These are phyloP conservation scores for Microcos paniculata DNA, from an alignment of 345 rosid species.

Conservation along the genomic window DNA sequence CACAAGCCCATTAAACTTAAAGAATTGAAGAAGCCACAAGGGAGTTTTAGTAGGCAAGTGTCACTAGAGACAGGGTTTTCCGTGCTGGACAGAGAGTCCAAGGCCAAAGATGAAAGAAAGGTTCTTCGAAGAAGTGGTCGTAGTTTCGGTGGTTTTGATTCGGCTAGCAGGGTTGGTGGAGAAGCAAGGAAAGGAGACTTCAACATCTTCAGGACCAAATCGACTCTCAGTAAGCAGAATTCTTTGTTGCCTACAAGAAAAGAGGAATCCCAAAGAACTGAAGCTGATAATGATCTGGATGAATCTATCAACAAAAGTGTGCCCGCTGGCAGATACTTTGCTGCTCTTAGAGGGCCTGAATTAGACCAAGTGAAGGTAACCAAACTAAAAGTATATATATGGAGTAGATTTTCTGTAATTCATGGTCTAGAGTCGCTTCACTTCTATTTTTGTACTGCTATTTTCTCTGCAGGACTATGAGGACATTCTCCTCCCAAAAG, in stretches of 20 bases:
- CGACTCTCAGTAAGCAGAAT: slow-evolving; percentile 77
- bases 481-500: slow-evolving; percentile 88
- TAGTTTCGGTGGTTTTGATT: slow-evolving; percentile 83
- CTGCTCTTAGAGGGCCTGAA: slow-evolving; percentile 96
- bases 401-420: background rate
- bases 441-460: background rate
- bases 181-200: slow-evolving; percentile 69
- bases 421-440: background rate
- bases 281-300: slow-evolving; percentile 41
- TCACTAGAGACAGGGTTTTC: slow-evolving; percentile 89
- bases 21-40: slow-evolving; percentile 45
- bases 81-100: slow-evolving; percentile 52
- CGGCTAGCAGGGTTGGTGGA: slow-evolving; percentile 30
- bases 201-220: slow-evolving; percentile 73
- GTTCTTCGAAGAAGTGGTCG: slow-evolving; percentile 70
- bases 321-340: slow-evolving; percentile 94
- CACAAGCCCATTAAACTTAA: slow-evolving; percentile 34
- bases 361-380: slow-evolving; percentile 94
- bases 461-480: slow-evolving; percentile 61
- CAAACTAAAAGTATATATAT: background rate
- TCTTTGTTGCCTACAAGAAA: slow-evolving; percentile 62
- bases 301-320: slow-evolving; percentile 58
- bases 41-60: slow-evolving; percentile 68
- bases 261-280: slow-evolving; percentile 44
- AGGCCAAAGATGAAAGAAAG: slow-evolving; percentile 52